These are phyloP conservation scores for Salicornia ramosissima DNA, from an alignment of 148 eudicot species.

Conservation along the genomic window DNA sequence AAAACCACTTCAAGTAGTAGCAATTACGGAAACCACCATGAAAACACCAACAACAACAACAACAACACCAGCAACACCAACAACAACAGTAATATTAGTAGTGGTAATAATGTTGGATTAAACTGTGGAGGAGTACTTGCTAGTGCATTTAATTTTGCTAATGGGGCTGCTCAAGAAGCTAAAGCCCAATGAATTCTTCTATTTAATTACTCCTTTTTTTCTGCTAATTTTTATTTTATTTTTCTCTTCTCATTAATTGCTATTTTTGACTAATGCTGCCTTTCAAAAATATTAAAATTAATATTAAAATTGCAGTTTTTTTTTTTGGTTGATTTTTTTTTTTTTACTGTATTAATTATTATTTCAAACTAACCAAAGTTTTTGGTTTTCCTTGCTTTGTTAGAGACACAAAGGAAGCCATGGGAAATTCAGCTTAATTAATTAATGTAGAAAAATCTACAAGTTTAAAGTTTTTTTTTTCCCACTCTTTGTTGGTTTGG, in stretches of 20 bases:
- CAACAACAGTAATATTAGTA: neutral
- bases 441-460: too few species aligned
- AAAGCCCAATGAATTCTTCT: slow-evolving; percentile 17
- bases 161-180: slow-evolving; percentile 19
- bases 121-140: slow-evolving; percentile 7
- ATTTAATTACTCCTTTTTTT: neutral
- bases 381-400: too few species aligned
- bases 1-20: neutral
- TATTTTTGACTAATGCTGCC: neutral
- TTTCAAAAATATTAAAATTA: neutral
- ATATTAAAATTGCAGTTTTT: neutral
- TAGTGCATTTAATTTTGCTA: slow-evolving; percentile 20
- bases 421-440: too few species aligned
- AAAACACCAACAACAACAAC: neutral
- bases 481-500: too few species aligned
- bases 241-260: neutral
- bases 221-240: neutral
- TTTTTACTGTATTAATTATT: too few species aligned
- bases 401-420: too few species aligned
- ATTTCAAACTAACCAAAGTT: too few species aligned
- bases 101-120: neutral
- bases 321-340: neutral
- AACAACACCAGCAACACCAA: neutral
- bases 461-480: too few species aligned
- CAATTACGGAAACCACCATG: neutral